phyloP scores from a whole-genome alignment of 345 rosid species.

The Citrus sp. region DNA sequence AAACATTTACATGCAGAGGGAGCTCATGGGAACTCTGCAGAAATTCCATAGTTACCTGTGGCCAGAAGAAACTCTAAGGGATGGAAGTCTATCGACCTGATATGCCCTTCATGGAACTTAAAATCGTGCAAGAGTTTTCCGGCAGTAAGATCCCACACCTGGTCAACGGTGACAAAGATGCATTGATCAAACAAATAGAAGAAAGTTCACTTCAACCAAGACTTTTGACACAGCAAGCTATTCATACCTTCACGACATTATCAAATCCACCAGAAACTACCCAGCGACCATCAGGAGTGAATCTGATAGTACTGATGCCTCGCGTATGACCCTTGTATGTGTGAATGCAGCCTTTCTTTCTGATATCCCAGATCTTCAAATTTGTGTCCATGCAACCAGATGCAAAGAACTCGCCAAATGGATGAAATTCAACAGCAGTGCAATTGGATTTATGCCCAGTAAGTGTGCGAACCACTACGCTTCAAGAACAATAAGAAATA shows the following conservation, averaged over 20 bases:
- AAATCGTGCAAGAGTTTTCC: conserved; percentile 98
- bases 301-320: conserved; percentile 73
- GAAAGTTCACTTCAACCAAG: background rate
- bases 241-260: conserved; percentile 78
- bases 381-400: conserved; percentile 85
- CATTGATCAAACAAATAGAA: background rate
- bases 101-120: conserved; percentile 85
- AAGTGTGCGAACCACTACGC: conserved; percentile 98
- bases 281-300: conserved; percentile 99
- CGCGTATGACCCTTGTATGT: conserved; percentile 89
- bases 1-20: background rate
- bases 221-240: conserved; percentile 4
- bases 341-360: conserved; percentile 94
- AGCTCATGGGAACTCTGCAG: background rate
- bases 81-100: conserved; percentile 85
- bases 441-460: conserved; percentile 93
- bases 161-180: conserved; percentile 7
- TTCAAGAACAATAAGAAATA: conserved; percentile 63
- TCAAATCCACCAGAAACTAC: conserved; percentile 97
- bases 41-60: conserved; percentile 55
- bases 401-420: conserved; percentile 96
- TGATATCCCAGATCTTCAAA: conserved; percentile 89
- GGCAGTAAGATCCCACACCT: conserved; percentile 97
- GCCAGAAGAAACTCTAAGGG: conserved; percentile 96
- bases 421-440: conserved; percentile 93